These are phyloP conservation scores for Claviceps sp. DNA, from an alignment of 2,329 filamentous ascomycete species.

Conservation along the genomic window DNA sequence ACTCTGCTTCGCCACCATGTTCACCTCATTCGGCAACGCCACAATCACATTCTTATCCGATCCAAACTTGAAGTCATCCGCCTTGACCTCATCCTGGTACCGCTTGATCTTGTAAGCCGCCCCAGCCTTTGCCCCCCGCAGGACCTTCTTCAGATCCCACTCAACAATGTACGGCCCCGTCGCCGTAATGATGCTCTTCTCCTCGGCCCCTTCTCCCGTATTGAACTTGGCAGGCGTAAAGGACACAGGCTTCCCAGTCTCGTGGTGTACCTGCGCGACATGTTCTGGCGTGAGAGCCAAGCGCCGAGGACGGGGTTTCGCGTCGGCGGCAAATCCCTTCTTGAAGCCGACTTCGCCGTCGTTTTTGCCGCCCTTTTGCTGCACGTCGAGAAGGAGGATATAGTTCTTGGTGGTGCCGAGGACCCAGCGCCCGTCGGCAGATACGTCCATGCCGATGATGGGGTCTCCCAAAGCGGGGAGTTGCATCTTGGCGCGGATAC, in stretches of 20 bases:
- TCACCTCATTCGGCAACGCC: conserved; percentile 89
- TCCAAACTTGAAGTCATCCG: conserved; percentile 96
- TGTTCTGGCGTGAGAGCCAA: conserved; percentile 81
- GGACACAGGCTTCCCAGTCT: conserved; percentile 72
- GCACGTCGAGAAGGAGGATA: conserved; percentile 78
- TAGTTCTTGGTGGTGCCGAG: conserved; percentile 91
- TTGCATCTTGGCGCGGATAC: conserved; percentile 94
- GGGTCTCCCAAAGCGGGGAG: conserved; percentile 91
- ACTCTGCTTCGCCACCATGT: conserved; percentile 83
- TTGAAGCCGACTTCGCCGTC: conserved; percentile 98
- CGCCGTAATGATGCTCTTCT: conserved; percentile 93
- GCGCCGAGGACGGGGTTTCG: conserved; percentile 84
- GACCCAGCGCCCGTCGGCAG: conserved; percentile 90
- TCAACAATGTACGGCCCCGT: conserved; percentile 95
- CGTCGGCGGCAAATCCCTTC: conserved; percentile 79
- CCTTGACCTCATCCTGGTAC: conserved; percentile 89
- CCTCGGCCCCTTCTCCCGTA: conserved; percentile 62
- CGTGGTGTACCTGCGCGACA: conserved; percentile 93
- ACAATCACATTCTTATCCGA: conserved; percentile 98
- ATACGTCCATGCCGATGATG: conserved; percentile 89
- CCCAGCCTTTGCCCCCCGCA: conserved; percentile 68
- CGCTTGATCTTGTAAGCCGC: conserved; percentile 94
- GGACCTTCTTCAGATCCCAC: conserved; percentile 86
- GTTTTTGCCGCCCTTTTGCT: conserved; percentile 89
- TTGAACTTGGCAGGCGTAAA: conserved; percentile 95